Conservation (phyloP, 2,329 filamentous ascomycete genomes). For the Calonectria henricotiae region DNA sequence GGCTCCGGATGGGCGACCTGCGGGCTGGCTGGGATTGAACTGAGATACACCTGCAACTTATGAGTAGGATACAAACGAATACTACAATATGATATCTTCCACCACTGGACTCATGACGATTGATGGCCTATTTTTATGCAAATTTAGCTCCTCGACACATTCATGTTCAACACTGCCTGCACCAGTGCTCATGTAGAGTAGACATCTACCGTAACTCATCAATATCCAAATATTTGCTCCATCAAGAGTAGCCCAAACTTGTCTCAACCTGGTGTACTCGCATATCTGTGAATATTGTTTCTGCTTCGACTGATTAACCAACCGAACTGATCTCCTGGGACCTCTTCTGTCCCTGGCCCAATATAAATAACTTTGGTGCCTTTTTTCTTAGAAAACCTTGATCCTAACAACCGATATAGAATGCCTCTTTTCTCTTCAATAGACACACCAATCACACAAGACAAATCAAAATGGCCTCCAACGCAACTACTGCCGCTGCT, state of each 20-base stretch:
- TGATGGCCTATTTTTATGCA: neutral
- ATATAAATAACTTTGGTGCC: too few relatives aligned
- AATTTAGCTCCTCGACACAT: too few relatives aligned
- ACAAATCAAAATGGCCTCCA: too few relatives aligned
- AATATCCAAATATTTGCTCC: neutral
- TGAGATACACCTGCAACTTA: neutral
- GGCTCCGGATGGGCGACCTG: constrained; percentile 6
- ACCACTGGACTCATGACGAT: neutral
- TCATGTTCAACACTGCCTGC: too few relatives aligned
- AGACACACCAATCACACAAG: too few relatives aligned
- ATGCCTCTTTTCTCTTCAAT: too few relatives aligned
- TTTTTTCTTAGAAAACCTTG: too few relatives aligned
- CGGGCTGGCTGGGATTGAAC: constrained; percentile 31
- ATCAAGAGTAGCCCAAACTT: neutral
- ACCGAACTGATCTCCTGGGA: neutral
- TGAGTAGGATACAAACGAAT: neutral
- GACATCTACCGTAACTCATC: neutral
- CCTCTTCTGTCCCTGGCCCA: neutral
- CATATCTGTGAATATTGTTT: constrained; percentile 8
- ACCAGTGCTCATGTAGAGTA: too few relatives aligned
- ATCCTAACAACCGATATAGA: too few relatives aligned
- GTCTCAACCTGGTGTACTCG: neutral
- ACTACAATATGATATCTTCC: neutral
- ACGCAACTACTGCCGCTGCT: too few relatives aligned
- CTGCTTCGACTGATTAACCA: neutral